Evolutionary conservation across 2,329 filamentous ascomycete species (phyloP).

Genomic region (Pseudogymnoascus sp.): DNA sequence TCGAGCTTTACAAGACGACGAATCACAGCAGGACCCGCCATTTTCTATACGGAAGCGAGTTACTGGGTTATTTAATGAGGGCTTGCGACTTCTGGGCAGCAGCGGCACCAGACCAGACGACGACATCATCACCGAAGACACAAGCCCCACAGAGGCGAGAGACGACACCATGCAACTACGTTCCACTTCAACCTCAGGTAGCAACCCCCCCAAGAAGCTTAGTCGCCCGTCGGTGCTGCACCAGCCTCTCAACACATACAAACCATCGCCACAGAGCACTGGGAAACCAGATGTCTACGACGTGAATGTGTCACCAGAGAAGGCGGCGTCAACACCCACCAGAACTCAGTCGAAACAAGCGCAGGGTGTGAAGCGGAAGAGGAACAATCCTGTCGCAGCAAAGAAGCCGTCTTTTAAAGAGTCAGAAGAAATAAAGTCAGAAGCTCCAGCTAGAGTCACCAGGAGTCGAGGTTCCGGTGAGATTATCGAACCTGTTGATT

Average conservation of each 20-base stretch:
- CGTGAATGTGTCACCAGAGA: neutral
- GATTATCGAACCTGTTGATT: neutral
- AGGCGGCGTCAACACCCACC: neutral
- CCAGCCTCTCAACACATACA: neutral
- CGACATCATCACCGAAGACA: neutral
- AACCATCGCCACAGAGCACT: neutral
- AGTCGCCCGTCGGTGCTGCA: neutral
- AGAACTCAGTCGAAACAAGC: neutral
- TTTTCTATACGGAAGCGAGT: neutral
- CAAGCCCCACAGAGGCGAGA: neutral
- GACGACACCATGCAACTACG: neutral
- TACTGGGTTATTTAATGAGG: neutral
- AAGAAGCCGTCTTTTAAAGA: neutral
- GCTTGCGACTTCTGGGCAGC: neutral
- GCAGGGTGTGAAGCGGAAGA: neutral
- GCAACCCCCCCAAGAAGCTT: neutral
- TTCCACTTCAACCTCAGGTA: neutral
- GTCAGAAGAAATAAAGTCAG: neutral
- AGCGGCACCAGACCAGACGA: neutral
- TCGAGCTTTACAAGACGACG: neutral
- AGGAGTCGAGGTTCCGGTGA: neutral
- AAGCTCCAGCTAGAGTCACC: neutral
- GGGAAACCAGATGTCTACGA: neutral
- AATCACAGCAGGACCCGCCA: neutral
- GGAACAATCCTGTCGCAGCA: neutral